Evolutionary conservation across 2,329 filamentous ascomycete species (phyloP), one percentile per base, ranked within the genome.

Genomic region (Xylariales sp.): DNA sequence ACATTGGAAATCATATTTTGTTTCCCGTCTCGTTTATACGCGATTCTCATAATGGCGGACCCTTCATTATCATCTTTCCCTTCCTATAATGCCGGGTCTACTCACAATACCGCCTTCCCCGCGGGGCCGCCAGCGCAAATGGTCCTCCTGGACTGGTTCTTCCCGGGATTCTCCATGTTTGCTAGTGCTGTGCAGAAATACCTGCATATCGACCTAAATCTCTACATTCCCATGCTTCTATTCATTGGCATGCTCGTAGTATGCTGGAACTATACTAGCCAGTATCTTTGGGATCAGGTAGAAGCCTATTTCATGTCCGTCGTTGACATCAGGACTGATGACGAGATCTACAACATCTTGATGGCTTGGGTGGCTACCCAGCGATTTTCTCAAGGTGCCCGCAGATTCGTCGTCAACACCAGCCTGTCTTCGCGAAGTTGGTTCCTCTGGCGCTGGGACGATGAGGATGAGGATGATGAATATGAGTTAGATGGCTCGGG

Each of bases 341-440:
- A 93, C 72, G 90, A 93, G 76, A 87, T 91, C 64, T 93, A 91
- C 81, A 90, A 90, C 75, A 91, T 91, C 74, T 74, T 92, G 48
- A 91, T 92, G 89, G 84, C 83, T 32, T 93, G 90, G 90, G 84
- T 92, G 2, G 84, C 89, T 1, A 79, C 82, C 41, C 90, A 93
- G 77, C 77, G 80, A 3, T 91, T 92, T 71, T 83, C 88, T 23
- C 83, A 86, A 68, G 80, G 81, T 5, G 86, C 89, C 0, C 87
- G 88, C 14, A 84, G 84, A 52, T 90, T 91, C 70, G 83, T 92
- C 10, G 90, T 88, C 48, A 90, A 90, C 74, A 90, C 89, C 5
- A 87, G 86, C 72, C 75, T 89, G 43, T 86, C 83, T 73, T 87
- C 83, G 2, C 81, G 86, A 14, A 80, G 78, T 58, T 87, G 83